Percentiles rank a stretch among this genome's conserved stretches.
Conservation (phyloP, 2,329 filamentous ascomycete species). For the Cordyceps cateniannulata region DNA sequence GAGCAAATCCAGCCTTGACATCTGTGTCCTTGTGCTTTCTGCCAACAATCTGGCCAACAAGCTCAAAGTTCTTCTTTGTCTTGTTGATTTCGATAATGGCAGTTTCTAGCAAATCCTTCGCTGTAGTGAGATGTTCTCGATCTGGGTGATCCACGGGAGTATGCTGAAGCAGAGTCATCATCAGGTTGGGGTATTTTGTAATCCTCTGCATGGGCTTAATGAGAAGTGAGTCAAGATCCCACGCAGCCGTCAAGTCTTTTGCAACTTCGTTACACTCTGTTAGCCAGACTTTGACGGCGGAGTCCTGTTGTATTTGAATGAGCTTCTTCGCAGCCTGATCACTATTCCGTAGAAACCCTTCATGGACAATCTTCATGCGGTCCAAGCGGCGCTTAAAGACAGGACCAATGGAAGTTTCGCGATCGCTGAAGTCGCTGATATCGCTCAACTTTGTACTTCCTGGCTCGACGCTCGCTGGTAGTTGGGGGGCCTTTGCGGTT, state of each 20-base stretch:
- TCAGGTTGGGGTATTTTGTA: constrained; percentile 84
- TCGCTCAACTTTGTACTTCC: constrained; percentile 33
- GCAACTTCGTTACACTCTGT: constrained; percentile 89
- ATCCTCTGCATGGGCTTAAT: constrained; percentile 96
- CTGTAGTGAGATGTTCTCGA: constrained; percentile 52
- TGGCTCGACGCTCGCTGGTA: constrained; percentile 34
- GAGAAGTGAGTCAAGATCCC: constrained; percentile 91
- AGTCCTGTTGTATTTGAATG: constrained; percentile 56
- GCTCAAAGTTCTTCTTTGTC: constrained; percentile 87
- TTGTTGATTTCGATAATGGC: constrained; percentile 87
- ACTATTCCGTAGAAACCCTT: constrained; percentile 57
- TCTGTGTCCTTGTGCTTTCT: constrained; percentile 85
- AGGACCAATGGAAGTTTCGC: constrained; percentile 45
- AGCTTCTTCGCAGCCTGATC: constrained; percentile 56
- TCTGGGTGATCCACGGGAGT: constrained; percentile 84
- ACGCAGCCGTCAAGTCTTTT: constrained; percentile 85
- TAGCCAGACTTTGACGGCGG: constrained; percentile 73
- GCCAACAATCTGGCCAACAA: constrained; percentile 82
- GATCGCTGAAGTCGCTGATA: constrained; percentile 46
- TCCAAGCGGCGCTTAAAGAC: constrained; percentile 52
- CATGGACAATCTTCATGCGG: constrained; percentile 54
- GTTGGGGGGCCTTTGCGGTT: constrained; percentile 34
- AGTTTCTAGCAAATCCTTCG: constrained; percentile 49
- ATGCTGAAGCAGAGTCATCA: constrained; percentile 70
- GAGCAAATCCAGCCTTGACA: constrained; percentile 74